Evolutionary conservation across 2,329 filamentous ascomycete species (phyloP).

Genomic region (Amylocarpus encephaloides): DNA sequence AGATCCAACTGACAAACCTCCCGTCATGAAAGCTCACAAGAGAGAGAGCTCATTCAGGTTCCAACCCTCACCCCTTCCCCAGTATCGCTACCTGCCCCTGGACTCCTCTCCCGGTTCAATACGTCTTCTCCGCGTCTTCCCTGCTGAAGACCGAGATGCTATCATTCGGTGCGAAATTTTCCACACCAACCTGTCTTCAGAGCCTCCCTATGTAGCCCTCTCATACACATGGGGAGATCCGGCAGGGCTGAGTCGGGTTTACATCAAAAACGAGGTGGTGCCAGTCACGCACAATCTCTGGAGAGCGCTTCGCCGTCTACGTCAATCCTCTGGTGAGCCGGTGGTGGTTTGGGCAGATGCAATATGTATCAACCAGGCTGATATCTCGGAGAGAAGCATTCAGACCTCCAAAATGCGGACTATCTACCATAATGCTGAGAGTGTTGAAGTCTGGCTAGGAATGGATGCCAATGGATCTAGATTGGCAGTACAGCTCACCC

Average conservation of each 20-base stretch:
- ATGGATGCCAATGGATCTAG: constrained; percentile 8
- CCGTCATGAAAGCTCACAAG: background rate
- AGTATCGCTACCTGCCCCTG: constrained; percentile 15
- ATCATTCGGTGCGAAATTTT: constrained; percentile 15
- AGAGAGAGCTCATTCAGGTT: background rate
- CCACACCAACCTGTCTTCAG: constrained; percentile 15
- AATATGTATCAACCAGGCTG: constrained; percentile 30
- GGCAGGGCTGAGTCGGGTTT: background rate
- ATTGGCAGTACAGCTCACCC: constrained; percentile 15
- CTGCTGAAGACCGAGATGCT: constrained; percentile 3
- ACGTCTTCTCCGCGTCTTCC: constrained; percentile 13
- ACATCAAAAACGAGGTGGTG: background rate
- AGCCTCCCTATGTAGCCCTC: constrained; percentile 8
- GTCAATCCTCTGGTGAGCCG: constrained; percentile 5
- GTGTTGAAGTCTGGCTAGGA: constrained; percentile 6
- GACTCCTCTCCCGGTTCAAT: constrained; percentile 9
- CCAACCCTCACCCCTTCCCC: background rate
- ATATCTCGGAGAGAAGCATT: constrained; percentile 33
- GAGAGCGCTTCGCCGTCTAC: constrained; percentile 13
- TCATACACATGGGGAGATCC: constrained; percentile 8
- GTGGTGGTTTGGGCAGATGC: constrained; percentile 12
- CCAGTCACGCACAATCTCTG: constrained; percentile 7
- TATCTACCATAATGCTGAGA: constrained; percentile 9
- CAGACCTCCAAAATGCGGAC: constrained; percentile 12
- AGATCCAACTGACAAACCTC: background rate